Conservation (phyloP, 2,329 filamentous ascomycete species). For the Gnomoniopsis sp. region DNA sequence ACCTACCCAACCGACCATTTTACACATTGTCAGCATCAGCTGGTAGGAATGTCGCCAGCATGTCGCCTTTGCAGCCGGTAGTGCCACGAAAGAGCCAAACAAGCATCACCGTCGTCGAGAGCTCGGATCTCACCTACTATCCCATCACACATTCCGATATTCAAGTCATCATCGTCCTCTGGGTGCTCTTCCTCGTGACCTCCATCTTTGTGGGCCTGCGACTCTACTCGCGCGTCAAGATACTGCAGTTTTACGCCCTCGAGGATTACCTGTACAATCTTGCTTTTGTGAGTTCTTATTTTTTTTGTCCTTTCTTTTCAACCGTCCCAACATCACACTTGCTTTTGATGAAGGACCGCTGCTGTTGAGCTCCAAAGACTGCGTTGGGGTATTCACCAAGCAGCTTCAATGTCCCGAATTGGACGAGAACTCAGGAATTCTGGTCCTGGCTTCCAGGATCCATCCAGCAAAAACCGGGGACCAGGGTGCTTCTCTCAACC, state of each 20-base stretch:
- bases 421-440: too few species aligned
- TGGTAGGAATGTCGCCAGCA: slow-evolving; percentile 6
- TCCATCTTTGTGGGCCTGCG: slow-evolving; percentile 16
- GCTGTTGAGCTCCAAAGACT: too few species aligned
- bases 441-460: too few species aligned
- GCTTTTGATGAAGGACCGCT: too few species aligned
- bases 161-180: slow-evolving; percentile 15
- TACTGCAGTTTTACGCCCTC: slow-evolving; percentile 17
- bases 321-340: not conserved
- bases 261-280: slow-evolving; percentile 18
- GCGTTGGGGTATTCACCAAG: too few species aligned
- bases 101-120: slow-evolving; percentile 4
- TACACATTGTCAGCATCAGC: not conserved
- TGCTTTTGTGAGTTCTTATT: slow-evolving; percentile 13
- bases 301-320: not conserved
- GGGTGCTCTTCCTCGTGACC: slow-evolving; percentile 15
- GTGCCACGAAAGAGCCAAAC: slow-evolving; percentile 10
- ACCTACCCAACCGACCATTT: not conserved
- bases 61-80: not conserved
- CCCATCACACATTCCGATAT: slow-evolving; percentile 15
- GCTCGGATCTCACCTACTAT: slow-evolving; percentile 4
- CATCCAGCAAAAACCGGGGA: too few species aligned
- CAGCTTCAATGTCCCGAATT: not conserved
- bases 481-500: too few species aligned
- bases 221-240: slow-evolving; percentile 14